Evolutionary conservation across 768 basidiomycete species (phyloP).

Genomic region (Arthromyces matolae): DNA sequence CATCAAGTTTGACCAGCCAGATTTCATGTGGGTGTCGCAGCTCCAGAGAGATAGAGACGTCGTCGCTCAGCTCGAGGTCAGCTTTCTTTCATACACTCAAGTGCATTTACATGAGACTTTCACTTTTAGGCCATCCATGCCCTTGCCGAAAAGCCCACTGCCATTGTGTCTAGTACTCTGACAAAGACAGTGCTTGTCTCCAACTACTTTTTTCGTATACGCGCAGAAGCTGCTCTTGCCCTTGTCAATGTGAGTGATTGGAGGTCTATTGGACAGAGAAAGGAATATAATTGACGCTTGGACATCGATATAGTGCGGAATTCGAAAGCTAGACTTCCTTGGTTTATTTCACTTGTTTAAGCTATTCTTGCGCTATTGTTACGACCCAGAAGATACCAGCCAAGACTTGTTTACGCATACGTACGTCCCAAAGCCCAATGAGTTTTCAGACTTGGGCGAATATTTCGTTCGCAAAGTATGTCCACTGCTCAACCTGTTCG

Average conservation of each 20-base stretch:
- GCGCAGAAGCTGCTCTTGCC: constrained; percentile 89
- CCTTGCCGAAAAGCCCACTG: constrained; percentile 73
- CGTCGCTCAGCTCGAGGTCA: constrained; percentile 92
- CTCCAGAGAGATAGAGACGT: constrained; percentile 94
- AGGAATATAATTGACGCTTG: constrained; percentile 7
- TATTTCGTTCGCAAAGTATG: constrained; percentile 93
- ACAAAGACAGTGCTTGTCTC: constrained; percentile 92
- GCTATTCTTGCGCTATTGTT: constrained; percentile 86
- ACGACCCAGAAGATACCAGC: constrained; percentile 77
- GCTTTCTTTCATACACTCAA: constrained; percentile 19
- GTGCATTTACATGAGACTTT: neutral
- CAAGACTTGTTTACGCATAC: constrained; percentile 84
- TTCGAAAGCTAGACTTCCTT: constrained; percentile 76
- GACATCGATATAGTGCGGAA: constrained; percentile 62
- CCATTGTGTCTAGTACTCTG: constrained; percentile 85
- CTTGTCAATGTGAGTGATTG: constrained; percentile 65
- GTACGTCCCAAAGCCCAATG: constrained; percentile 93
- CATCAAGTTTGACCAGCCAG: constrained; percentile 89
- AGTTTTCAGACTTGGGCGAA: constrained; percentile 87
- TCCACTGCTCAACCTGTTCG: constrained; percentile 5
- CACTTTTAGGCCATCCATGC: constrained; percentile 78
- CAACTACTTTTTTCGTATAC: constrained; percentile 94
- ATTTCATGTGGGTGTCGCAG: constrained; percentile 99
- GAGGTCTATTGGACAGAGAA: neutral
- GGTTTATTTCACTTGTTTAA: constrained; percentile 96